Percentiles rank a stretch among this genome's conserved stretches.
Evolutionary conservation across 2,329 filamentous ascomycete species (phyloP).

Genomic region (Chaetomium globosum): DNA sequence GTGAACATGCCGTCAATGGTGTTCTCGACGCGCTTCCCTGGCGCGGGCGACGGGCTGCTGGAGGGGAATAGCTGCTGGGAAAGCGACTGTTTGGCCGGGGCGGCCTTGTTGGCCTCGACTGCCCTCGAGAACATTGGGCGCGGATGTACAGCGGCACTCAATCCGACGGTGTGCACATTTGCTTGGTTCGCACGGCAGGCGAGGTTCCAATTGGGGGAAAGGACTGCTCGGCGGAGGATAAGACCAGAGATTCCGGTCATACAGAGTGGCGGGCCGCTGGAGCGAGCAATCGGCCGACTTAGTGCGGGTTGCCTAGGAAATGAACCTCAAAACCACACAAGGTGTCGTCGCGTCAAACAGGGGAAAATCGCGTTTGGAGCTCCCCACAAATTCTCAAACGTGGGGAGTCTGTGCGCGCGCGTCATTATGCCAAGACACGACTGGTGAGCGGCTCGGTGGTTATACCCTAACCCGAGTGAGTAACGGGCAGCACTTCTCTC

Average conservation of each 20-base stretch:
- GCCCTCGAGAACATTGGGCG: constrained; percentile 32
- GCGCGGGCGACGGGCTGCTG: constrained; percentile 52
- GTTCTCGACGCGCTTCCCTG: constrained; percentile 41
- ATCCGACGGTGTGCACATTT: constrained; percentile 27
- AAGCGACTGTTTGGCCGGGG: constrained; percentile 43
- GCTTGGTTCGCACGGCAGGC: constrained; percentile 15
- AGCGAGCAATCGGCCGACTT: constrained; percentile 19
- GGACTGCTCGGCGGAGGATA: constrained; percentile 32
- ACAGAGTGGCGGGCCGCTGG: constrained; percentile 27
- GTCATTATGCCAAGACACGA: not conserved
- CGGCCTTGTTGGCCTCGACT: constrained; percentile 42
- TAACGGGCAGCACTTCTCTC: no score
- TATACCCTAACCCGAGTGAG: constrained; percentile 12
- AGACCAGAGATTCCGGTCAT: constrained; percentile 36
- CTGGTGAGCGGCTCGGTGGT: no score
- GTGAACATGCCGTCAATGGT: constrained; percentile 57
- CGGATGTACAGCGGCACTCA: constrained; percentile 15
- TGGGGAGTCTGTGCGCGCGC: constrained; percentile 18
- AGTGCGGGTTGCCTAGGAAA: constrained; percentile 6
- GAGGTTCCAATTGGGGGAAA: constrained; percentile 28
- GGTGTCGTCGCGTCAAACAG: constrained; percentile 16
- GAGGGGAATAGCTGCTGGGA: constrained; percentile 61
- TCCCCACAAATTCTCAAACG: not conserved
- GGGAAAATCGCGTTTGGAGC: constrained; percentile 20
- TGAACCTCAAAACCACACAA: not conserved